phyloP scores from a whole-genome alignment of 2,329 filamentous ascomycete genomes.

The Samsoniella hepiali region DNA sequence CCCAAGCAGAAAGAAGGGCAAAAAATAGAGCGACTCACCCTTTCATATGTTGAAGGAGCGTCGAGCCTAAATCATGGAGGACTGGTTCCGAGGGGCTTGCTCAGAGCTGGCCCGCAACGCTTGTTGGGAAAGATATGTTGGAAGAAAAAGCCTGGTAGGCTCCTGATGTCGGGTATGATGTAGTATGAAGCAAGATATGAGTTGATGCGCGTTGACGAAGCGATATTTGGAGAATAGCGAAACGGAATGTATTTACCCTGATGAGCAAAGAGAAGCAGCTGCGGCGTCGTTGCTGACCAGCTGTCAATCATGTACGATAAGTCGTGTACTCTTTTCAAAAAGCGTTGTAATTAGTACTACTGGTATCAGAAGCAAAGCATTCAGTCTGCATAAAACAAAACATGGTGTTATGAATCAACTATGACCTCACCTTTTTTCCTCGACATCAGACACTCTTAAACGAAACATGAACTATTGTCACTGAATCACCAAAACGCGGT shows the following conservation, averaged over 20 bases:
- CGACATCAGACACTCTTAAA: too few species aligned
- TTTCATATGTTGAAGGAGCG: slow-evolving; percentile 20
- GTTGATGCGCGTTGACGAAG: slow-evolving; percentile 6
- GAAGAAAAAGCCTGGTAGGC: neutral
- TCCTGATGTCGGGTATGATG: slow-evolving; percentile 8
- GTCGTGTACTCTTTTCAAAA: neutral
- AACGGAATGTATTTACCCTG: neutral
- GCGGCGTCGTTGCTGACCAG: neutral
- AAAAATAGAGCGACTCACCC: slow-evolving; percentile 51
- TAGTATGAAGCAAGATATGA: slow-evolving; percentile 5
- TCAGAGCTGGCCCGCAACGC: neutral
- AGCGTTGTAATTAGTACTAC: neutral
- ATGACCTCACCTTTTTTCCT: neutral
- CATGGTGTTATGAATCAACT: neutral
- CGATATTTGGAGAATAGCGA: slow-evolving; percentile 3
- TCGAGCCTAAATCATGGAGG: slow-evolving; percentile 11
- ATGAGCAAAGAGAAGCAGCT: neutral
- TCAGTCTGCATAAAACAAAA: neutral
- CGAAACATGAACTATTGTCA: too few species aligned
- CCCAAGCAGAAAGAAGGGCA: slow-evolving; percentile 85
- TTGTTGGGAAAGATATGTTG: neutral
- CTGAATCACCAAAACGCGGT: too few species aligned
- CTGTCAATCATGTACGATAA: neutral
- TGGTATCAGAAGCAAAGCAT: neutral
- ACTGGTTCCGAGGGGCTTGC: neutral